A percentile compares a stretch with the other conserved stretches of the same genome.
These are phyloP conservation scores for Cubamyces lactineus DNA, from an alignment of 768 basidiomycete genomes.

Conservation along the genomic window DNA sequence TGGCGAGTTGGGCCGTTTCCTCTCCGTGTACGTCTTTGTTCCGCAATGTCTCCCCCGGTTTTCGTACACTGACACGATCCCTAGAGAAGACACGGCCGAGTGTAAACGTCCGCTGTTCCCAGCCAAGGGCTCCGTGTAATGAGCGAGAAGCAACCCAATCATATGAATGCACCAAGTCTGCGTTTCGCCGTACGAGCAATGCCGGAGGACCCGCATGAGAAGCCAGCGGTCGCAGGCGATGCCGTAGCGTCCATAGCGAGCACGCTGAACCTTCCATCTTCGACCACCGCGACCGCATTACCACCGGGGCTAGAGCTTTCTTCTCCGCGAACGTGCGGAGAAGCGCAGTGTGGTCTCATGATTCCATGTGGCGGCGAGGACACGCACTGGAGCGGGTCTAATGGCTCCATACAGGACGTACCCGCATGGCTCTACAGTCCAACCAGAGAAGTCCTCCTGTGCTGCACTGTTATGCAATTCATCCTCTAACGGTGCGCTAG, in stretches of 20 bases:
- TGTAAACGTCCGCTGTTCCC: too few species aligned
- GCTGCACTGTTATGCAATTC: background rate
- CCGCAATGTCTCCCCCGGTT: too few species aligned
- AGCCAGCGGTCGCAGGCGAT: constrained; percentile 2
- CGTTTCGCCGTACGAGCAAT: background rate
- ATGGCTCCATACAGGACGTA: background rate
- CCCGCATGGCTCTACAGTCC: too few species aligned
- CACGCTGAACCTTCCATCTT: background rate
- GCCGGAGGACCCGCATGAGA: background rate
- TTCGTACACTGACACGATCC: too few species aligned
- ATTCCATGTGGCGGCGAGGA: constrained; percentile 2
- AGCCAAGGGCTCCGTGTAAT: too few species aligned
- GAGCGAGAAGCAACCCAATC: too few species aligned
- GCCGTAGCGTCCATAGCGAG: constrained; percentile 4
- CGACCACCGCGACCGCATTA: constrained; percentile 1
- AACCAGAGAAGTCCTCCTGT: background rate
- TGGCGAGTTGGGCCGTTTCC: too few species aligned
- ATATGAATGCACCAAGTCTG: too few species aligned
- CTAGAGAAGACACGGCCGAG: too few species aligned
- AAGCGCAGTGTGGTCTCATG: constrained; percentile 10
- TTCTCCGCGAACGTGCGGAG: constrained; percentile 15
- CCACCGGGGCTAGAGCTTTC: constrained; percentile 1
- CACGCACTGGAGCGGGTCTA: constrained; percentile 1
- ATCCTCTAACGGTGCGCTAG: background rate
- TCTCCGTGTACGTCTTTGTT: too few species aligned